These are phyloP conservation scores for Dryas drummondii DNA, from an alignment of 306 rosid genomes.

Conservation along the genomic window DNA sequence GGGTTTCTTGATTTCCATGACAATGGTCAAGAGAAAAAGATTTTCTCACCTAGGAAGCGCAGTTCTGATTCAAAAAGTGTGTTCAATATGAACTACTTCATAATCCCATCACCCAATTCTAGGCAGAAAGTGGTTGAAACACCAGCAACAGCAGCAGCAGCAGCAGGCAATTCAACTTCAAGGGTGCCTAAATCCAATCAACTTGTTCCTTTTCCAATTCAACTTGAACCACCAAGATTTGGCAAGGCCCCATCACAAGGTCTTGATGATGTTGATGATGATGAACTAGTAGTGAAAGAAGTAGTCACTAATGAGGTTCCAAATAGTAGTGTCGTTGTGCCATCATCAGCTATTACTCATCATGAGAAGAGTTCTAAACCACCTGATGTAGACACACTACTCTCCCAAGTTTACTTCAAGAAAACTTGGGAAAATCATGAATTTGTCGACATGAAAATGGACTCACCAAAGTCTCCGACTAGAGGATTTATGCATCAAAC, in stretches of 20 bases:
- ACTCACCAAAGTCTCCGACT: constrained; percentile 58
- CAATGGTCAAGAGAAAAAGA: constrained; percentile 36
- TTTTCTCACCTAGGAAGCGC: constrained; percentile 23
- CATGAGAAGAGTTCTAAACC: neutral
- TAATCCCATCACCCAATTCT: constrained; percentile 48
- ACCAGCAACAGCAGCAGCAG: neutral
- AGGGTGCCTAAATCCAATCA: constrained; percentile 22
- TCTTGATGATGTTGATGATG: too few relatives aligned
- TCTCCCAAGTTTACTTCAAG: constrained; percentile 59
- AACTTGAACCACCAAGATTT: constrained; percentile 33
- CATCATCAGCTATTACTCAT: neutral
- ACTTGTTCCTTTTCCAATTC: constrained; percentile 42
- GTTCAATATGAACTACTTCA: constrained; percentile 52
- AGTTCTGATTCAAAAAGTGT: constrained; percentile 34
- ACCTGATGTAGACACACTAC: constrained; percentile 41
- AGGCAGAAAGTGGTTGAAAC: constrained; percentile 15
- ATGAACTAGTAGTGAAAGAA: too few relatives aligned
- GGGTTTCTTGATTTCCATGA: constrained; percentile 53
- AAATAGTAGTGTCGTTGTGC: too few relatives aligned
- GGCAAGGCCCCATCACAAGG: neutral
- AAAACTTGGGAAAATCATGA: constrained; percentile 53
- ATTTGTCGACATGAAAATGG: constrained; percentile 78
- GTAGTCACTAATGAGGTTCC: too few relatives aligned
- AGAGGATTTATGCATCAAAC: constrained; percentile 37
- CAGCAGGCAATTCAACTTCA: constrained; percentile 10